A percentile compares a stretch with the other conserved stretches of the same genome.
These are phyloP conservation scores for Beauveria sp. DNA, from an alignment of 2,329 filamentous ascomycete species.

Conservation along the genomic window DNA sequence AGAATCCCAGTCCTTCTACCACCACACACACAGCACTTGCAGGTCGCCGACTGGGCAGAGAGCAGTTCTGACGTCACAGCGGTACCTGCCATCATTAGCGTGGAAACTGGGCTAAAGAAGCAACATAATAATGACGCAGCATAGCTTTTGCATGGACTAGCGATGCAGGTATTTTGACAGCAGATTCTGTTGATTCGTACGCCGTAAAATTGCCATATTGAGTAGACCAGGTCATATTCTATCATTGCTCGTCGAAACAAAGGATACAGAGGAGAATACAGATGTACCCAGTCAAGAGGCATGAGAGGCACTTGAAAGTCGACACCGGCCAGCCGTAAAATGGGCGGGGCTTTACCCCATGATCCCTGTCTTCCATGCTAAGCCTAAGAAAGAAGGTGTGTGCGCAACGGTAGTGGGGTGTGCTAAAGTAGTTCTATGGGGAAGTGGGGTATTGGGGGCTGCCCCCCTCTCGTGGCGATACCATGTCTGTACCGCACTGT, in stretches of 20 bases:
- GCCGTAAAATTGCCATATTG: too few relatives aligned
- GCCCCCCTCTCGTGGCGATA: neutral
- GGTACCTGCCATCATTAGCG: neutral
- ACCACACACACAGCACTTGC: neutral
- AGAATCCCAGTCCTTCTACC: neutral
- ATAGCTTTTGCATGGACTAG: neutral
- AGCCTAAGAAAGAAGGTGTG: neutral
- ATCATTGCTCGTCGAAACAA: neutral
- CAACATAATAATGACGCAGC: neutral
- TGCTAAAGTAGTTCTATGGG: neutral
- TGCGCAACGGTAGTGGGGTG: neutral
- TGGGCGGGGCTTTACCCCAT: neutral
- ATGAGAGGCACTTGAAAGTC: neutral
- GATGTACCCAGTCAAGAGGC: neutral
- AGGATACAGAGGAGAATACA: neutral
- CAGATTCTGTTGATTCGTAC: too few relatives aligned
- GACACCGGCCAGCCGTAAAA: too few relatives aligned
- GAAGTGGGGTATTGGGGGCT: neutral
- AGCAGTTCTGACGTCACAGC: constrained; percentile 1
- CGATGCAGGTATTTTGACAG: too few relatives aligned
- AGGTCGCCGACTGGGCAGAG: neutral
- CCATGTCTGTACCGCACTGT: neutral
- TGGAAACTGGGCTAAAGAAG: neutral
- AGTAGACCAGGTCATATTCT: too few relatives aligned
- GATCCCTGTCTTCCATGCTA: neutral